phyloP scores from a whole-genome alignment of 2,329 filamentous ascomycete genomes.

The Pseudogymnoascus sp. region DNA sequence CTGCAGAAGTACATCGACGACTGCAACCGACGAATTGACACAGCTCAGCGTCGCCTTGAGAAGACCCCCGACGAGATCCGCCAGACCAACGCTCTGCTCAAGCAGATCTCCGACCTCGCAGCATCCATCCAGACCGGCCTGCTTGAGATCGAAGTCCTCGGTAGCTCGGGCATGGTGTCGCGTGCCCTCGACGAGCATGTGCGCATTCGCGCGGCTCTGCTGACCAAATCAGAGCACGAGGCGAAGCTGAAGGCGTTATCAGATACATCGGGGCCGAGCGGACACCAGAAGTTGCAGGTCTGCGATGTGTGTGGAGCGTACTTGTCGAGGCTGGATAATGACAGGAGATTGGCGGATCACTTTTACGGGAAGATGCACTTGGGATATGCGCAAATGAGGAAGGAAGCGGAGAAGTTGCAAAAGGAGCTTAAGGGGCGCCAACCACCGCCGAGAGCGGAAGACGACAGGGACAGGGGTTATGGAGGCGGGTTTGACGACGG shows the following conservation, averaged over 20 bases:
- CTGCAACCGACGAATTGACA: conserved; percentile 88
- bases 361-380: conserved; percentile 99
- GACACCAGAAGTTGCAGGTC: conserved; percentile 96
- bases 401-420: conserved; percentile 78
- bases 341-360: conserved; percentile 86
- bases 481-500: conserved; percentile 47
- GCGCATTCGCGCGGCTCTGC: conserved; percentile 70
- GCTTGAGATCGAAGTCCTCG: conserved; percentile 77
- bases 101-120: conserved; percentile 73
- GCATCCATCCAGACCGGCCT: conserved; percentile 74
- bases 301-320: conserved; percentile 98
- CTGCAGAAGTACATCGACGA: conserved; percentile 96
- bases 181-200: conserved; percentile 82
- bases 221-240: conserved; percentile 75
- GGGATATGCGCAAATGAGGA: conserved; percentile 96
- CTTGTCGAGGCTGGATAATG: conserved; percentile 84
- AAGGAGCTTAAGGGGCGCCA: conserved; percentile 74
- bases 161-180: conserved; percentile 71
- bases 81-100: conserved; percentile 84
- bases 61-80: conserved; percentile 97
- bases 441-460: conserved; percentile 44
- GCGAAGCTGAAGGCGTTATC: conserved; percentile 82
- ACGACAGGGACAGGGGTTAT: conserved; percentile 42
- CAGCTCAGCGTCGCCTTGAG: conserved; percentile 80
- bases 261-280: conserved; percentile 85